Conservation (phyloP, 495 filamentous ascomycete genomes). For the Niebla homalea region DNA sequence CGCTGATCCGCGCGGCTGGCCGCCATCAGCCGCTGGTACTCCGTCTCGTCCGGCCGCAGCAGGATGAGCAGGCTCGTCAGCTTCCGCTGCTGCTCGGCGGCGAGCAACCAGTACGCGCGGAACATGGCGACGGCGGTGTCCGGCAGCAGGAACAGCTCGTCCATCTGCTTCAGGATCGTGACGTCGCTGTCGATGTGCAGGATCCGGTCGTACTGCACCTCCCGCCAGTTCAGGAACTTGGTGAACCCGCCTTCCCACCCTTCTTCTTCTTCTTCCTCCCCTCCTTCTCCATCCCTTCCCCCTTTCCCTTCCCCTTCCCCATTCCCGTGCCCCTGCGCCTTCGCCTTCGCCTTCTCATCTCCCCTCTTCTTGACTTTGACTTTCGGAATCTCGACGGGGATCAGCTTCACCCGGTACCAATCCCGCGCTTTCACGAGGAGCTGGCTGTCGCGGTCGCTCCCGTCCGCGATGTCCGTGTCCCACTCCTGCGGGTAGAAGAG, state of each 20-base stretch:
- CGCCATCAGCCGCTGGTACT: conserved; percentile 40
- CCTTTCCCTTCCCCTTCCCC: background rate
- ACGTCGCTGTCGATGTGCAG: conserved; percentile 58
- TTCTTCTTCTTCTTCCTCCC: background rate
- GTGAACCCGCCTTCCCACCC: conserved; percentile 54
- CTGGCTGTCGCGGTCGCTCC: conserved; percentile 26
- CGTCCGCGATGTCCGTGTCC: conserved; percentile 15
- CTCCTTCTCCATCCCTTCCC: background rate
- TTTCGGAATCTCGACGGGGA: conserved; percentile 45
- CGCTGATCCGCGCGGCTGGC: conserved; percentile 6
- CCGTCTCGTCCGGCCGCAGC: conserved; percentile 43
- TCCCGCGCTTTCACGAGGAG: conserved; percentile 46
- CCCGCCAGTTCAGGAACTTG: conserved; percentile 59
- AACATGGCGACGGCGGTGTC: conserved; percentile 45
- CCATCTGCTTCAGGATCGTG: conserved; percentile 46
- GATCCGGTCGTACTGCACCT: conserved; percentile 53
- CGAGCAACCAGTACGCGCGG: conserved; percentile 51
- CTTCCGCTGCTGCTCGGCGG: conserved; percentile 20
- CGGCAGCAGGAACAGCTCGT: conserved; percentile 65
- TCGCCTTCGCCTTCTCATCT: background rate
- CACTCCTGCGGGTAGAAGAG: conserved; percentile 49
- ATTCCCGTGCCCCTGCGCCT: background rate
- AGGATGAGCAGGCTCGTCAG: conserved; percentile 54
- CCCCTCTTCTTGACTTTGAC: conserved; percentile 6
- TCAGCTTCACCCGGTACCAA: conserved; percentile 45